A percentile compares a stretch with the other conserved stretches of the same genome.
These are phyloP conservation scores for Wickerhamomyces subpelliculosus DNA, from an alignment of 805 yeast genomes.

Conservation along the genomic window DNA sequence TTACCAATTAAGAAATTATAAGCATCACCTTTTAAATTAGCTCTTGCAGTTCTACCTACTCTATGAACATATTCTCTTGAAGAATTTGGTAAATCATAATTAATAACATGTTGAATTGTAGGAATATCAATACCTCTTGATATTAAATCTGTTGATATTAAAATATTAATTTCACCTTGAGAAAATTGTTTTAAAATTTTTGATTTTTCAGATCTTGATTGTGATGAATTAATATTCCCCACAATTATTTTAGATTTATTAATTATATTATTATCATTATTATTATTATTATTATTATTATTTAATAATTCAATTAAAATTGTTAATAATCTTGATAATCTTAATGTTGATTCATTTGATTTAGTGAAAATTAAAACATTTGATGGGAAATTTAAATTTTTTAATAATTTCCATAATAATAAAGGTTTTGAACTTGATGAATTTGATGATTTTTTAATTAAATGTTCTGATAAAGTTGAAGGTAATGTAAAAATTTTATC, in stretches of 20 bases:
- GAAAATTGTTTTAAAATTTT: slow-evolving; percentile 56
- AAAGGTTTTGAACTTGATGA: slow-evolving; percentile 63
- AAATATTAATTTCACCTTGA: slow-evolving; percentile 41
- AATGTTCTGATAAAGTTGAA: slow-evolving; percentile 37
- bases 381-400: slow-evolving; percentile 21
- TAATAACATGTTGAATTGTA: slow-evolving; percentile 66
- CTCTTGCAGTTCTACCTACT: slow-evolving; percentile 97
- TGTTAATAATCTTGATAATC: slow-evolving; percentile 57
- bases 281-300: too few relatives aligned
- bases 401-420: slow-evolving; percentile 50
- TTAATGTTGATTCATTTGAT: slow-evolving; percentile 82
- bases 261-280: too few relatives aligned
- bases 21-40: slow-evolving; percentile 71
- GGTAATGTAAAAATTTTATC: slow-evolving; percentile 60
- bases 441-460: slow-evolving; percentile 29
- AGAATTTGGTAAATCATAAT: slow-evolving; percentile 86
- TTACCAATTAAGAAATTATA: slow-evolving; percentile 67
- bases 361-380: slow-evolving; percentile 59
- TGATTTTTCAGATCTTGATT: slow-evolving; percentile 44
- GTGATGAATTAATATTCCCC: slow-evolving; percentile 52
- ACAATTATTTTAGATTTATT: too few relatives aligned
- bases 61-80: slow-evolving; percentile 92
- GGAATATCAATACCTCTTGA: slow-evolving; percentile 92
- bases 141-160: slow-evolving; percentile 82
- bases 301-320: too few relatives aligned